phyloP scores from a whole-genome alignment of 75 land plant species.

The Larix kaempferi region DNA sequence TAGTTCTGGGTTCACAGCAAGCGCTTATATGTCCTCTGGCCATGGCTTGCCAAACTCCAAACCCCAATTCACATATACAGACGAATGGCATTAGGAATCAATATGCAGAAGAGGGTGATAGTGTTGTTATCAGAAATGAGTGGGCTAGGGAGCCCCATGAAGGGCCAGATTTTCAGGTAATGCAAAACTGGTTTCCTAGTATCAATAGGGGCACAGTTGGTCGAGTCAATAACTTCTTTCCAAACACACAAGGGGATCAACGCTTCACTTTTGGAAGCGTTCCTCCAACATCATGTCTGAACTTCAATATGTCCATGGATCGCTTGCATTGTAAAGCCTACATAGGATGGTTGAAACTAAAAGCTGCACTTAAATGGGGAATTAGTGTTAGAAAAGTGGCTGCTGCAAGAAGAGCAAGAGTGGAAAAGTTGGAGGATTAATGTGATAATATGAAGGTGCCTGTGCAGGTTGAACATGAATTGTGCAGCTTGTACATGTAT shows the following conservation, averaged over 20 bases:
- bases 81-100: slow-evolving; percentile 3
- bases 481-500: not conserved
- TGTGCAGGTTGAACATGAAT: not conserved
- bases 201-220: not conserved
- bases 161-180: not conserved
- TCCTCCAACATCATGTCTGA: slow-evolving; percentile 3
- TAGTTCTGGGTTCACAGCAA: slow-evolving; percentile 1
- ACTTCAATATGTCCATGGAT: slow-evolving; percentile 8
- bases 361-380: slow-evolving; percentile 32
- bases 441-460: not conserved
- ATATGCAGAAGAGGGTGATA: not conserved
- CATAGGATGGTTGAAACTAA: slow-evolving; percentile 37
- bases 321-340: slow-evolving; percentile 1
- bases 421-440: slow-evolving; percentile 57
- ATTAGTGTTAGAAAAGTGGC: slow-evolving; percentile 22
- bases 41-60: not conserved
- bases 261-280: slow-evolving; percentile 7
- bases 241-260: slow-evolving; percentile 13
- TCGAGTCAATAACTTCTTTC: slow-evolving; percentile 1
- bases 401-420: slow-evolving; percentile 40
- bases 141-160: not conserved
- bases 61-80: not conserved
- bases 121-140: slow-evolving; percentile 1
- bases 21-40: not conserved
- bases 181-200: not conserved